A percentile compares a stretch with the other conserved stretches of the same genome.
phyloP scores from a whole-genome alignment of 352 stramenopile species.

The Pythium sp. region DNA sequence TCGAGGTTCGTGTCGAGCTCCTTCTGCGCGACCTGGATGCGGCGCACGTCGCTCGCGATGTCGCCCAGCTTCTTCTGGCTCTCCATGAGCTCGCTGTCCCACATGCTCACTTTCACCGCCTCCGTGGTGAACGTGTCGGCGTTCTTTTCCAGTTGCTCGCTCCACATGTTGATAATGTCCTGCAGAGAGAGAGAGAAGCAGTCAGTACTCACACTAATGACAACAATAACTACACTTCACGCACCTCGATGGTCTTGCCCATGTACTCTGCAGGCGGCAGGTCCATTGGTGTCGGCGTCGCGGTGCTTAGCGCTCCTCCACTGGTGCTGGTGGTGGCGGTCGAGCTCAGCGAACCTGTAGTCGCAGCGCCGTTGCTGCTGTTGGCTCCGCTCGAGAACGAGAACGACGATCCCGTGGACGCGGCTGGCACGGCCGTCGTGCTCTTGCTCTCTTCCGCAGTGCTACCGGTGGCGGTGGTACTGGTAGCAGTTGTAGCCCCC shows the following conservation, averaged over 20 bases:
- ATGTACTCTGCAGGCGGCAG: constrained; percentile 83
- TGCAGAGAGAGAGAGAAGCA: constrained; percentile 14
- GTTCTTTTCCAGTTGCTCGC: constrained; percentile 82
- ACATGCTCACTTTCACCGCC: constrained; percentile 86
- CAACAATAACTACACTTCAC: background rate
- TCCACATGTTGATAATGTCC: constrained; percentile 91
- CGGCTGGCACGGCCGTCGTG: background rate
- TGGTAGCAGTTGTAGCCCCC: background rate
- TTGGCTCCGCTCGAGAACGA: constrained; percentile 8
- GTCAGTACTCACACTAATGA: background rate
- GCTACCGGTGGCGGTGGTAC: background rate
- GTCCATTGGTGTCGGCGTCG: constrained; percentile 41
- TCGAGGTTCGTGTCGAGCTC: constrained; percentile 85
- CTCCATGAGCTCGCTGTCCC: constrained; percentile 83
- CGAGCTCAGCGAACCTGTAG: constrained; percentile 23
- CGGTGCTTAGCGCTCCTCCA: constrained; percentile 20
- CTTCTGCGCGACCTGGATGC: constrained; percentile 84
- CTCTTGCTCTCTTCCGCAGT: constrained; percentile 5
- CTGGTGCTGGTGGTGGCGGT: constrained; percentile 1
- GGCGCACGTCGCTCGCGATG: constrained; percentile 76
- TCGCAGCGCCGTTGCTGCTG: constrained; percentile 16
- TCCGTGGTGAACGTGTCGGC: constrained; percentile 86
- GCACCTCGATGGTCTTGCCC: constrained; percentile 79
- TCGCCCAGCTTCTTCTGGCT: constrained; percentile 84
- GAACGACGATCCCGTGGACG: constrained; percentile 8